phyloP scores from a whole-genome alignment of 2,329 filamentous ascomycete species.

The Stromatinia cepivora region DNA sequence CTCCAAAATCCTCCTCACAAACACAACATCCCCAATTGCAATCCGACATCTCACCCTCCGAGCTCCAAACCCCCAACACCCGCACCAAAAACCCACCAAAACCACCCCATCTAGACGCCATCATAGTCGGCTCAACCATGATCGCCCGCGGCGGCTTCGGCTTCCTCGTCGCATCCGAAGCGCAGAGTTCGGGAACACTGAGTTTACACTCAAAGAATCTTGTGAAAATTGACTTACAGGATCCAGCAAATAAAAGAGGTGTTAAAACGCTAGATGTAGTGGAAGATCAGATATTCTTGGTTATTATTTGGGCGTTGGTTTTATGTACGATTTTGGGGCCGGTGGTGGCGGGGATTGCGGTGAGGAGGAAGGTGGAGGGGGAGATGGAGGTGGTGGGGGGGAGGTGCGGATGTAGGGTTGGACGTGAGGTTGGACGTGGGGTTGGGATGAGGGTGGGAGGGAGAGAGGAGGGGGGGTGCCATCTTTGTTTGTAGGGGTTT shows the following conservation, averaged over 20 bases:
- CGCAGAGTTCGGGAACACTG: conserved; percentile 50
- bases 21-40: background rate
- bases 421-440: background rate
- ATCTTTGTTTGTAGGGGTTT: conserved; percentile 16
- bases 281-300: conserved; percentile 47
- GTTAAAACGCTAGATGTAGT: conserved; percentile 24
- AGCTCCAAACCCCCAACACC: too few relatives aligned
- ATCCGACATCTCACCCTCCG: too few relatives aligned
- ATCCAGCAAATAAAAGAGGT: background rate
- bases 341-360: conserved; percentile 34
- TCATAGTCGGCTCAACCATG: conserved; percentile 54
- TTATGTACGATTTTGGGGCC: conserved; percentile 56
- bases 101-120: conserved; percentile 28
- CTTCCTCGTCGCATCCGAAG: conserved; percentile 71
- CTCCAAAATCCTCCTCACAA: background rate
- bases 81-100: background rate
- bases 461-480: background rate
- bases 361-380: background rate
- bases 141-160: conserved; percentile 76
- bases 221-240: background rate
- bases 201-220: background rate
- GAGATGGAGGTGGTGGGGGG: background rate
- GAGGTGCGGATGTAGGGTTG: background rate
- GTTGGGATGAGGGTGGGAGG: background rate
- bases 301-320: conserved; percentile 56